phyloP scores from a whole-genome alignment of 2,329 filamentous ascomycete genomes.

The Fusarium musae region DNA sequence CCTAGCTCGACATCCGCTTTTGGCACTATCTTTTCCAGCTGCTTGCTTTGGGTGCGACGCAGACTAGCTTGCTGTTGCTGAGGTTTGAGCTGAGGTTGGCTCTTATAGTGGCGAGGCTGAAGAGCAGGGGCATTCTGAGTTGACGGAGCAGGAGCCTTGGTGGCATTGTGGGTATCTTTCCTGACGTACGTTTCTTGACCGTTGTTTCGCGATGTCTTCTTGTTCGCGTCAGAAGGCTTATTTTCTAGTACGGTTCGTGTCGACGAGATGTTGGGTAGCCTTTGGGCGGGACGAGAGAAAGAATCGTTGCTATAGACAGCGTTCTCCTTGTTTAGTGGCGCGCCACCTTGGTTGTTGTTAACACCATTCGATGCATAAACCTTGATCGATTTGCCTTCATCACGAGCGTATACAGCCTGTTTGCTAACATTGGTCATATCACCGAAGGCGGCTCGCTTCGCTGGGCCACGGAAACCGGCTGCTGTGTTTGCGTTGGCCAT shows the following conservation, averaged over 20 bases:
- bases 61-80: conserved; percentile 55
- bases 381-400: conserved; percentile 53
- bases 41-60: conserved; percentile 58
- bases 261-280: conserved; percentile 35
- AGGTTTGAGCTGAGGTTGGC: conserved; percentile 63
- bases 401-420: conserved; percentile 45
- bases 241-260: conserved; percentile 41
- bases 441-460: conserved; percentile 82
- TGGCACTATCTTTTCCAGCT: conserved; percentile 46
- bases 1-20: conserved; percentile 29
- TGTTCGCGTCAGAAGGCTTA: conserved; percentile 41
- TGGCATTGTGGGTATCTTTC: conserved; percentile 32
- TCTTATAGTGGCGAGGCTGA: conserved; percentile 62
- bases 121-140: conserved; percentile 41
- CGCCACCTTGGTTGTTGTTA: conserved; percentile 41
- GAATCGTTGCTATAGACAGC: conserved; percentile 48
- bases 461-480: conserved; percentile 54
- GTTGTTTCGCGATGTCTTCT: conserved; percentile 33
- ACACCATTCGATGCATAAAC: conserved; percentile 38
- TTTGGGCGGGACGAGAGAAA: conserved; percentile 53
- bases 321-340: conserved; percentile 59
- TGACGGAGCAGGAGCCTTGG: conserved; percentile 29
- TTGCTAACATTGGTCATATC: conserved; percentile 80
- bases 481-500: conserved; percentile 44
- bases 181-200: conserved; percentile 36